phyloP scores from a whole-genome alignment of 495 filamentous ascomycete species.

The Chaetomidium leptoderma region DNA sequence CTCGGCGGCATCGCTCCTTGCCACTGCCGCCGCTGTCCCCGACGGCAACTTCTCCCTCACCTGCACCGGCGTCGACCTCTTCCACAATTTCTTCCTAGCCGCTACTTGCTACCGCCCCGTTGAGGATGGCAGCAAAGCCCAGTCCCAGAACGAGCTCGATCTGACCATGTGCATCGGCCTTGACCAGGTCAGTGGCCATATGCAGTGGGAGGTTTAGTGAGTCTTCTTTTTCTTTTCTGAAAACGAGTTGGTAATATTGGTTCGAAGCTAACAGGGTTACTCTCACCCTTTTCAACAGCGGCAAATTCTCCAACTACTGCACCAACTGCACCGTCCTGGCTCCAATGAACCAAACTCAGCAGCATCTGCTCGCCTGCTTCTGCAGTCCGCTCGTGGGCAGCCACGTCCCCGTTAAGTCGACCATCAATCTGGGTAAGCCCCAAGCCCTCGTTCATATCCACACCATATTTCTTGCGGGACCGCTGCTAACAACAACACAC shows the following conservation, averaged over 20 bases:
- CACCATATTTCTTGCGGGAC: not conserved
- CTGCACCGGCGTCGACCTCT: constrained; percentile 20
- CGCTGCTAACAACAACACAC: not conserved
- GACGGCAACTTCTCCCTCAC: constrained; percentile 17
- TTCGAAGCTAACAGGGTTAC: not conserved
- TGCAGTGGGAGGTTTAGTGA: constrained; percentile 19
- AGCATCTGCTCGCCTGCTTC: constrained; percentile 10
- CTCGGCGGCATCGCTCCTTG: not conserved
- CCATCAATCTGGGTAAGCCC: constrained; percentile 13
- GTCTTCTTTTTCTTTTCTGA: not conserved
- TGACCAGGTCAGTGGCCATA: constrained; percentile 3
- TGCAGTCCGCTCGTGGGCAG: constrained; percentile 5
- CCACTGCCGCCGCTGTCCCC: not conserved
- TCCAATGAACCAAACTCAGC: not conserved
- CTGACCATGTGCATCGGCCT: constrained; percentile 26
- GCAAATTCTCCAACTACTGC: constrained; percentile 28
- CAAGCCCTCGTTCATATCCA: not conserved
- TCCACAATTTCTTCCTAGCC: constrained; percentile 7
- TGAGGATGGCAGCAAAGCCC: not conserved
- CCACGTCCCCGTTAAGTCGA: not conserved
- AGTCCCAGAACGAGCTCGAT: constrained; percentile 16
- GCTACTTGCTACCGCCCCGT: constrained; percentile 12
- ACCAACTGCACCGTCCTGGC: constrained; percentile 11
- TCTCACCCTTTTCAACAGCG: no score
- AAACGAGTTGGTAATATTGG: not conserved